Evolutionary conservation across 495 filamentous ascomycete species (phyloP), one percentile per base, ranked within the genome.

Genomic region (Letharia lupina): DNA sequence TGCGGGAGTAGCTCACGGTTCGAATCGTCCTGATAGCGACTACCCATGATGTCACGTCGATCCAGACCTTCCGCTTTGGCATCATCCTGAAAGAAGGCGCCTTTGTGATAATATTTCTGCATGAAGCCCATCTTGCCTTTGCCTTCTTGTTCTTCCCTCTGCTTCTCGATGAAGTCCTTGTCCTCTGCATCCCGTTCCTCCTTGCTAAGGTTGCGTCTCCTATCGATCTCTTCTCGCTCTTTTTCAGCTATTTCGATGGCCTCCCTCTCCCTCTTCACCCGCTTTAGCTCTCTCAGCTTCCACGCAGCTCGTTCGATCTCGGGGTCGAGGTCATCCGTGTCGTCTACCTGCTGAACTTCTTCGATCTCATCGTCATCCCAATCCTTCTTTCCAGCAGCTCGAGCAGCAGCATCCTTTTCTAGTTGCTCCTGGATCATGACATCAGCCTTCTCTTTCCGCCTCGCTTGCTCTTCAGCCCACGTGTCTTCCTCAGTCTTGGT

Each of bases 51-150:
- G 75, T 94, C 89, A 47, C 93, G 77, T 73, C 84, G 76, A 72
- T 87, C 87, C 69, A 98, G 75, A 33, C 87, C 90, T 73, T 88
- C 83, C 20, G 82, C 82, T 68, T 88, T 85, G 40, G 83, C 80
- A 68, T 93, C 91, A 48, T 93, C 91, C 64, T 87, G 87, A 78
- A 89, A 98, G 79, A 97, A 98, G 35, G 94, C 94, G 60, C 94
- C 94, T 80, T 92, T 93, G 80, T 99, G 94, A 74, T 88, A 91
- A 77, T 97, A 98, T 74, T 93, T 93, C 75, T 96, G 93, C 90
- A 98, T 90, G 74, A 86, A 97, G 1, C 82, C 82, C 80, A 93
- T 89, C 80, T 96, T 89, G 50, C 93, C 94, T 45, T 87, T 86
- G 23, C 93, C 91, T 69, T 90, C 91, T 56, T 81, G 80, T 69